Conservation (phyloP, 2,329 filamentous ascomycete genomes). For the Clonostachys rhizophaga region DNA sequence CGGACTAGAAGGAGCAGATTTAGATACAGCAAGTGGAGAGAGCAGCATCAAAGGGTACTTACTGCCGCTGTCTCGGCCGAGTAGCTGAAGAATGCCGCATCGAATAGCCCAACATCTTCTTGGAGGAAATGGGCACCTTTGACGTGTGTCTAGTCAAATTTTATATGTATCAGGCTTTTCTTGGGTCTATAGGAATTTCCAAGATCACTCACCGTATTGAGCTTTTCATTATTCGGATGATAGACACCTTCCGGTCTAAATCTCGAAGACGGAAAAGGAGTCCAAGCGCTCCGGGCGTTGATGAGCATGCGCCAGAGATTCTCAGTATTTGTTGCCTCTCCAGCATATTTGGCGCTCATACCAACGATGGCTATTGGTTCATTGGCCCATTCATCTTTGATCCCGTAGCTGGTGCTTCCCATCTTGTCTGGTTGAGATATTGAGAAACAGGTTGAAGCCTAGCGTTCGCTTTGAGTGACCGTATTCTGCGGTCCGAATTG, state of each 20-base stretch:
- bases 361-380: neutral
- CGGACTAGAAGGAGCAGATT: neutral
- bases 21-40: no score
- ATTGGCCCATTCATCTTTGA: neutral
- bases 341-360: constrained; percentile 1
- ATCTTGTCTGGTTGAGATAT: no score
- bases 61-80: constrained; percentile 9
- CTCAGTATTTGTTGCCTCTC: constrained; percentile 1
- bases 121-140: constrained; percentile 2
- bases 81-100: constrained; percentile 12
- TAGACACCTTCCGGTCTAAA: constrained; percentile 14
- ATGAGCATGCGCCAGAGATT: constrained; percentile 2
- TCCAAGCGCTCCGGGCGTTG: neutral
- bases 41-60: no score
- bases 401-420: no score
- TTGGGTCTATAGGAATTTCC: no score
- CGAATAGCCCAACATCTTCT: constrained; percentile 3
- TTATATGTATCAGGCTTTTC: neutral
- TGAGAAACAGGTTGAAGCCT: no score
- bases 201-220: neutral
- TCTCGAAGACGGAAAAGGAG: constrained; percentile 10
- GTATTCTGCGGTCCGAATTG: no score
- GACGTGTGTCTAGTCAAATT: constrained; percentile 1
- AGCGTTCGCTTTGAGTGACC: no score
- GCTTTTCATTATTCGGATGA: constrained; percentile 12